Percentiles rank a stretch among this genome's conserved stretches.
phyloP scores from a whole-genome alignment of 208 protist species.

The Trypanosomatidae sp. region DNA sequence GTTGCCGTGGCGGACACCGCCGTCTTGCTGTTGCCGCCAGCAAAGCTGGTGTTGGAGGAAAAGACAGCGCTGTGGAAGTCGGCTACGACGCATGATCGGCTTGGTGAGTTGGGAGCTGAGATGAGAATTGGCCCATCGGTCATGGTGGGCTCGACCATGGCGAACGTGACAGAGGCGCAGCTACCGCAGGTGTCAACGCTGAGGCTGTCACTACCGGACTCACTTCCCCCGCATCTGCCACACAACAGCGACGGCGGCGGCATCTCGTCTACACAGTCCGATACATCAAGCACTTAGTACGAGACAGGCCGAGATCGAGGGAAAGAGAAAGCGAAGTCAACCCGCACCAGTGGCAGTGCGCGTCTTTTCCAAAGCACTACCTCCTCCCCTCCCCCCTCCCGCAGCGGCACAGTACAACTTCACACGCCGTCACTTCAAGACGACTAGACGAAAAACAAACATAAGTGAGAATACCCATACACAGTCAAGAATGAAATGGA shows the following conservation, averaged over 20 bases:
- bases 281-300: not conserved
- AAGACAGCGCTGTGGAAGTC: conserved; percentile 13
- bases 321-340: not conserved
- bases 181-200: not conserved
- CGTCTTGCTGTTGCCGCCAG: conserved; percentile 1
- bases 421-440: not conserved
- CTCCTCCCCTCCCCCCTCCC: not conserved
- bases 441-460: not conserved
- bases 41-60: conserved; percentile 8
- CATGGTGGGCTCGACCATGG: conserved; percentile 8
- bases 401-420: not conserved
- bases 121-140: conserved; percentile 3
- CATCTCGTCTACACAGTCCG: not conserved
- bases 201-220: not conserved
- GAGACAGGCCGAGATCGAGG: not conserved
- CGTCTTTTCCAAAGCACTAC: not conserved
- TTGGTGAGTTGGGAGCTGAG: conserved; percentile 4
- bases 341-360: not conserved
- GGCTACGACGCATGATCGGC: conserved; percentile 4
- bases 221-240: not conserved
- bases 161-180: conserved; percentile 2
- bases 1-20: not conserved
- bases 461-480: not conserved
- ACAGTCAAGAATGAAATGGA: not conserved
- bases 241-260: not conserved